Evolutionary conservation across 208 protist genomes (phyloP).

Genomic region (Trypanosoma caninum): DNA sequence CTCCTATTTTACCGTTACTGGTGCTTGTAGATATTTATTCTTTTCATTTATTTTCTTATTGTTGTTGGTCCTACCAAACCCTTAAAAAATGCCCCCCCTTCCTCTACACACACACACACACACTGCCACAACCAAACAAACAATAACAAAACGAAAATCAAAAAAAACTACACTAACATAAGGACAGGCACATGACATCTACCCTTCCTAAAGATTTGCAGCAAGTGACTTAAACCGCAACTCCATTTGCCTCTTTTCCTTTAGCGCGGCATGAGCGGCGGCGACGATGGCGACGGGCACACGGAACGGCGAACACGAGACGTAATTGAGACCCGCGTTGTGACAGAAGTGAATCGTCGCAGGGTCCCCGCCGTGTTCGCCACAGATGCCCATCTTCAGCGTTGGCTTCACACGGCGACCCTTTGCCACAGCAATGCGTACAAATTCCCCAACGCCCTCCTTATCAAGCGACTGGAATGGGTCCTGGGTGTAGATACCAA

Average conservation of each 20-base stretch:
- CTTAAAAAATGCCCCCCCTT: too few species aligned
- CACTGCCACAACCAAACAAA: background rate
- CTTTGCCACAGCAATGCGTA: constrained; percentile 84
- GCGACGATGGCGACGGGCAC: constrained; percentile 93
- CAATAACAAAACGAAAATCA: constrained; percentile 9
- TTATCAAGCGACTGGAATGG: constrained; percentile 95
- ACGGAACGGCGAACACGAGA: constrained; percentile 95
- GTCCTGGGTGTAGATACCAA: constrained; percentile 89
- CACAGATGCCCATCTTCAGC: constrained; percentile 93
- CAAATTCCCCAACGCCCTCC: constrained; percentile 91
- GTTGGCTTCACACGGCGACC: constrained; percentile 76
- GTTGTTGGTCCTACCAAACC: too few species aligned
- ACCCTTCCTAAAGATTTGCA: constrained; percentile 43
- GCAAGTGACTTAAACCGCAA: constrained; percentile 26
- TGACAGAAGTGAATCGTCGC: constrained; percentile 92
- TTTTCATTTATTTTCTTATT: too few species aligned
- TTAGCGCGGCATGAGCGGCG: constrained; percentile 91
- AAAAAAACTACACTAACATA: constrained; percentile 13
- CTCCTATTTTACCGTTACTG: too few species aligned
- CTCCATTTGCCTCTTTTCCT: constrained; percentile 59
- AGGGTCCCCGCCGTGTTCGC: constrained; percentile 95
- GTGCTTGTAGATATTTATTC: too few species aligned
- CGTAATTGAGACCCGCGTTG: constrained; percentile 89
- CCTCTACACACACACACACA: too few species aligned
- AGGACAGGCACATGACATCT: background rate